Evolutionary conservation across 2,329 filamentous ascomycete species (phyloP).

Genomic region (Paradendryphiella salina): DNA sequence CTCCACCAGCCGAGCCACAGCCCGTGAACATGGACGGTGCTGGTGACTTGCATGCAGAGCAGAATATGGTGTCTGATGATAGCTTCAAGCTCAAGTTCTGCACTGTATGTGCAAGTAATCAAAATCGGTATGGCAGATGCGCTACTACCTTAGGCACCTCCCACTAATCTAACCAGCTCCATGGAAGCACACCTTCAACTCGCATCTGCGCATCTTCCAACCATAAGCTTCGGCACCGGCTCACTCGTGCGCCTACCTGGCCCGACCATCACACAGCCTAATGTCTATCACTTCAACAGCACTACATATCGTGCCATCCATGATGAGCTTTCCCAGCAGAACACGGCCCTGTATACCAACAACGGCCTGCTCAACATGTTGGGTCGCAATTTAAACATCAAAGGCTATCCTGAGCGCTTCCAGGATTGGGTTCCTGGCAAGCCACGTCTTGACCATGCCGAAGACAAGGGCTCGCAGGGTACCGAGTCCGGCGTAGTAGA

Average conservation of each 20-base stretch:
- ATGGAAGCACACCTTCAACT: constrained; percentile 99
- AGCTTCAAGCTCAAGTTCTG: constrained; percentile 93
- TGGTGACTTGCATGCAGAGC: constrained; percentile 30
- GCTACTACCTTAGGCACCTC: neutral
- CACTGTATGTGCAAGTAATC: constrained; percentile 98
- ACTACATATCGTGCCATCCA: constrained; percentile 96
- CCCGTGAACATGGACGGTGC: constrained; percentile 40
- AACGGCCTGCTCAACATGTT: constrained; percentile 97
- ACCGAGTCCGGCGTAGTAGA: constrained; percentile 90
- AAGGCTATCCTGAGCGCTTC: constrained; percentile 95
- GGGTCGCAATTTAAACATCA: constrained; percentile 85
- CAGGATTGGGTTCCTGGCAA: constrained; percentile 94
- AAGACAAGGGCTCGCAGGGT: constrained; percentile 74
- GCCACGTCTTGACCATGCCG: constrained; percentile 72
- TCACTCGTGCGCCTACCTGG: constrained; percentile 92
- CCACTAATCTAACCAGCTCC: constrained; percentile 58
- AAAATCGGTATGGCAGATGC: constrained; percentile 75
- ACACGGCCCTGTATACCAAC: constrained; percentile 81
- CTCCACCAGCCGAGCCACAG: constrained; percentile 44
- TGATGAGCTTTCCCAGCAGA: constrained; percentile 83
- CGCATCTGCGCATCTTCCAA: constrained; percentile 81
- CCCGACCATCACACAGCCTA: constrained; percentile 87
- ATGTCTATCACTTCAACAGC: constrained; percentile 97
- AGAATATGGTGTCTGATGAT: constrained; percentile 47
- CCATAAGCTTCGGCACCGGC: constrained; percentile 96